phyloP scores from a whole-genome alignment of 257 asterid genomes.

The Ocimum tenuiflorum region DNA sequence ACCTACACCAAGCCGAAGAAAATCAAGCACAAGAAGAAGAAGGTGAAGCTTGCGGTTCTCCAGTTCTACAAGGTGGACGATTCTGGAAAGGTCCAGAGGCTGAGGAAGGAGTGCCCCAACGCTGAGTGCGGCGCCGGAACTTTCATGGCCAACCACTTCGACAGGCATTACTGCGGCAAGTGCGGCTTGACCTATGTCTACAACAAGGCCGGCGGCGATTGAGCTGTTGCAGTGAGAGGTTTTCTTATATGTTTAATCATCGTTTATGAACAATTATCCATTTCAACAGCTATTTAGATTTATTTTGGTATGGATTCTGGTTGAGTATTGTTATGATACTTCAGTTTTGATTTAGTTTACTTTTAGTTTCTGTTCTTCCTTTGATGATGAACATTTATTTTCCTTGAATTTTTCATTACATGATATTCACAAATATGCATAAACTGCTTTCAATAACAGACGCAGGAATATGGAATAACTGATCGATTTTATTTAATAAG shows the following conservation, averaged over 20 bases:
- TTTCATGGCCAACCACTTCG: slow-evolving; percentile 66
- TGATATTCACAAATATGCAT: too few relatives aligned
- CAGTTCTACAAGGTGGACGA: slow-evolving; percentile 70
- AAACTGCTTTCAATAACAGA: too few relatives aligned
- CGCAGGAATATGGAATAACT: too few relatives aligned
- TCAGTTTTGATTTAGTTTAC: background rate
- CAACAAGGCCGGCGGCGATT: slow-evolving; percentile 59
- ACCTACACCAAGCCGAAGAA: slow-evolving; percentile 71
- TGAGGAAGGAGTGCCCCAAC: slow-evolving; percentile 67
- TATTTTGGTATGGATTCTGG: slow-evolving; percentile 16
- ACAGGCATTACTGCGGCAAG: slow-evolving; percentile 69
- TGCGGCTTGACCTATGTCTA: slow-evolving; percentile 64
- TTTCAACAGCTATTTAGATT: slow-evolving; percentile 4
- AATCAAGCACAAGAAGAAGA: slow-evolving; percentile 65
- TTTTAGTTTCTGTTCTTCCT: too few relatives aligned
- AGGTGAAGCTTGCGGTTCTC: slow-evolving; percentile 59
- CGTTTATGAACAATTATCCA: slow-evolving; percentile 12
- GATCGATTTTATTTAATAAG: too few relatives aligned
- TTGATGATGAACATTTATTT: too few relatives aligned
- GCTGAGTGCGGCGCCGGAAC: slow-evolving; percentile 66
- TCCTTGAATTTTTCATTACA: too few relatives aligned
- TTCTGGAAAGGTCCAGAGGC: slow-evolving; percentile 72
- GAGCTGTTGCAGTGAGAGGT: background rate
- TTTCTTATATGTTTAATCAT: background rate
- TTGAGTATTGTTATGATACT: slow-evolving; percentile 10